A percentile compares a stretch with the other conserved stretches of the same genome.
Evolutionary conservation across 2,329 filamentous ascomycete genomes (phyloP).

Genomic region (Arthroderma sp.): DNA sequence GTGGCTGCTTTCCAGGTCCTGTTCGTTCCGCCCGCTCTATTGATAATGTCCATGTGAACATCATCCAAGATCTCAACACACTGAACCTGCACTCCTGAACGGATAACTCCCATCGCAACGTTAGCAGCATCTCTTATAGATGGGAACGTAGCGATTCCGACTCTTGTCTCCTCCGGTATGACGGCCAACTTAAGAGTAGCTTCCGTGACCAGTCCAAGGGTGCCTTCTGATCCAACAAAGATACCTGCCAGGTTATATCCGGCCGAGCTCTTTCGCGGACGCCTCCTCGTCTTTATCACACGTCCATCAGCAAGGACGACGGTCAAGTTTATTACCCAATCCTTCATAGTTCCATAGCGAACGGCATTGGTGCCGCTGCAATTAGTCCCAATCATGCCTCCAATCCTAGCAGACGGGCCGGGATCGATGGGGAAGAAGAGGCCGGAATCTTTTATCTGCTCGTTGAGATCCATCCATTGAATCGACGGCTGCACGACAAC

Average conservation of each 20-base stretch:
- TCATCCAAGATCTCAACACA: slow-evolving; percentile 55
- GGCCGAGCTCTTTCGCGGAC: slow-evolving; percentile 57
- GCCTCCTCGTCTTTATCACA: slow-evolving; percentile 54
- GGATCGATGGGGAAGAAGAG: slow-evolving; percentile 90
- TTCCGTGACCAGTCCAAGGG: slow-evolving; percentile 59
- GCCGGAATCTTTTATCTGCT: slow-evolving; percentile 57
- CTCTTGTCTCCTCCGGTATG: slow-evolving; percentile 50
- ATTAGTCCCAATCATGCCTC: slow-evolving; percentile 55
- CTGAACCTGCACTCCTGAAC: slow-evolving; percentile 53
- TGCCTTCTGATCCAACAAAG: slow-evolving; percentile 61
- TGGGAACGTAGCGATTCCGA: slow-evolving; percentile 52
- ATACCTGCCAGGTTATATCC: slow-evolving; percentile 60
- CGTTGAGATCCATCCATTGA: slow-evolving; percentile 84
- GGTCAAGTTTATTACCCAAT: slow-evolving; percentile 60
- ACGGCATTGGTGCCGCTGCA: slow-evolving; percentile 52
- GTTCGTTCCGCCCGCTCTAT: slow-evolving; percentile 50
- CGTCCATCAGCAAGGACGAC: slow-evolving; percentile 59
- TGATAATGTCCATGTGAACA: slow-evolving; percentile 54
- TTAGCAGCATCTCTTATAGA: slow-evolving; percentile 50
- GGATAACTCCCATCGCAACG: slow-evolving; percentile 53
- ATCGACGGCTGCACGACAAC: slow-evolving; percentile 83
- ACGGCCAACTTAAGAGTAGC: slow-evolving; percentile 56
- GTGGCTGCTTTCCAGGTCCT: slow-evolving; percentile 33
- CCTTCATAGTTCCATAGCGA: slow-evolving; percentile 63
- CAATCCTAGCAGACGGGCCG: slow-evolving; percentile 50